A percentile compares a stretch with the other conserved stretches of the same genome.
Conservation (phyloP, 495 filamentous ascomycete species). For the Tuber indicum region DNA sequence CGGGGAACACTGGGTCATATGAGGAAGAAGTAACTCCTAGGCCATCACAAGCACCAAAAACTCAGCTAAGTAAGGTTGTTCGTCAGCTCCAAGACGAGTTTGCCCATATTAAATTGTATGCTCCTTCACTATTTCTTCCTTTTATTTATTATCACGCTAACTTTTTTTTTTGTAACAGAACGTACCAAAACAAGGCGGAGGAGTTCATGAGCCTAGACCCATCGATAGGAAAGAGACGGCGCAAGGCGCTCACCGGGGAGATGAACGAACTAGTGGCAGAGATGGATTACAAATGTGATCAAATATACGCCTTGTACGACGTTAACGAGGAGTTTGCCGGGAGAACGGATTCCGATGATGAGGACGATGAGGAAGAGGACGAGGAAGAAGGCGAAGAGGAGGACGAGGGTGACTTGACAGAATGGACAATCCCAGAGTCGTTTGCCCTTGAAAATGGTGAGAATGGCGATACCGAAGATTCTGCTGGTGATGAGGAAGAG, state of each 20-base stretch:
- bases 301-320: constrained; percentile 83
- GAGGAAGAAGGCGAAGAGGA: constrained; percentile 15
- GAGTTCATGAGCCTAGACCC: constrained; percentile 57
- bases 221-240: constrained; percentile 59
- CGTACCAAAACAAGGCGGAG: constrained; percentile 35
- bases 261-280: constrained; percentile 59
- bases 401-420: constrained; percentile 30
- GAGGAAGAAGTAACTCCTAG: constrained; percentile 39
- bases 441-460: neutral
- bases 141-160: constrained; percentile 5
- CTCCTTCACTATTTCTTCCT: constrained; percentile 32
- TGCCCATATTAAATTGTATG: constrained; percentile 65
- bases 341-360: constrained; percentile 15
- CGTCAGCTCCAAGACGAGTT: constrained; percentile 67
- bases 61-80: constrained; percentile 39
- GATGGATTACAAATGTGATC: constrained; percentile 73
- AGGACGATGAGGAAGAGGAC: neutral
- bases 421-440: constrained; percentile 35
- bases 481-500: constrained; percentile 17
- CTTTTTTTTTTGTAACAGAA: constrained; percentile 11
- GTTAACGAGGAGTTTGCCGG: constrained; percentile 60
- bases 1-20: constrained; percentile 16
- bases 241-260: constrained; percentile 57
- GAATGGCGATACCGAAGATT: constrained; percentile 19
- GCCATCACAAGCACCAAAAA: constrained; percentile 33